Percentiles rank a stretch among this genome's conserved stretches.
phyloP scores from a whole-genome alignment of 2,329 filamentous ascomycete genomes.

The Graphiopsis chlorocephala region DNA sequence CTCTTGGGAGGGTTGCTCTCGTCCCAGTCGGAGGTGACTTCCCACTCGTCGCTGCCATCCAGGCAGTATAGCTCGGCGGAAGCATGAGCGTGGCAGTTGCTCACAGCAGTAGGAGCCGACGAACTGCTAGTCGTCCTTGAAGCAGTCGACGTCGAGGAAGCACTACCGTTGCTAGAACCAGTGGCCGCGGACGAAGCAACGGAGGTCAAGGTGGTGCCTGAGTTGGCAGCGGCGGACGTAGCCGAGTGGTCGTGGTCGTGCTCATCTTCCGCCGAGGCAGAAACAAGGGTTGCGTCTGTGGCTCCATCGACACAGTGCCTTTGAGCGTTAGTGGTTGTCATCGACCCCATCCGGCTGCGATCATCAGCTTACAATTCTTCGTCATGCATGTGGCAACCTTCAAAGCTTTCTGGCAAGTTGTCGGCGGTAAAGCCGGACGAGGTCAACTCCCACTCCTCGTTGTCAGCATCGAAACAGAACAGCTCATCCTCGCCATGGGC shows the following conservation, averaged over 20 bases:
- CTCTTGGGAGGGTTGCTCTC: not conserved
- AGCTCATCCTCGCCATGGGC: not conserved
- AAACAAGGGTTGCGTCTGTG: not conserved
- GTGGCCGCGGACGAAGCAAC: not conserved
- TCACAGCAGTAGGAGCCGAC: not conserved
- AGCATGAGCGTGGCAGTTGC: conserved; percentile 10
- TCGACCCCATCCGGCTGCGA: not conserved
- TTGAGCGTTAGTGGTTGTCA: not conserved
- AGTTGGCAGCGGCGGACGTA: not conserved
- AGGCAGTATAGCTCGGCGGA: conserved; percentile 7
- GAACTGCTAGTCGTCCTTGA: not conserved
- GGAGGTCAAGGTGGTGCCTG: not conserved
- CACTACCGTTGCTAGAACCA: not conserved
- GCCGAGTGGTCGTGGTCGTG: conserved; percentile 1
- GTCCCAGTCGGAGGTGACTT: conserved; percentile 5
- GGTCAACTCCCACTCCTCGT: conserved; percentile 8
- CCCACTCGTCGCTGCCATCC: conserved; percentile 9
- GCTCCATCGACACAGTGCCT: conserved; percentile 5
- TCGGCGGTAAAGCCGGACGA: not conserved
- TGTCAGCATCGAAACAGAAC: not conserved
- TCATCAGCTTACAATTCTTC: not conserved
- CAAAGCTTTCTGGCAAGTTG: conserved; percentile 1
- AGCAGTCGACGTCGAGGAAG: not conserved
- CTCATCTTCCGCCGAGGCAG: conserved; percentile 2
- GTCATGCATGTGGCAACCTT: conserved; percentile 8